Evolutionary conservation across 2,329 filamentous ascomycete species (phyloP).

Genomic region (Plectosphaerella sp.): DNA sequence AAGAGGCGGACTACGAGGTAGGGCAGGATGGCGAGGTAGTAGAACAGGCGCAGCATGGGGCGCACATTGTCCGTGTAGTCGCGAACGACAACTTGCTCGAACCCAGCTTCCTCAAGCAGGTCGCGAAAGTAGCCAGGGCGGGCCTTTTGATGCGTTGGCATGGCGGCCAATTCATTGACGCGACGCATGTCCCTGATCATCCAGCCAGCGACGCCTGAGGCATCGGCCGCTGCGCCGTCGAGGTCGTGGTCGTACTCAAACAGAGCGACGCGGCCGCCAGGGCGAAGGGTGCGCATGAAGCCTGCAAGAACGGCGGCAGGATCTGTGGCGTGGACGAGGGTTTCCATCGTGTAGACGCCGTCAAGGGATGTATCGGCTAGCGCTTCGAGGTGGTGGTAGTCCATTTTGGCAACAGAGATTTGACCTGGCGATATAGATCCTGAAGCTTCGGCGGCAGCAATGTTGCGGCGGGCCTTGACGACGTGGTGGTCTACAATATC

Average conservation of each 20-base stretch:
- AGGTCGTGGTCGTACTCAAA: conserved; percentile 43
- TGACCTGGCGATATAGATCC: conserved; percentile 21
- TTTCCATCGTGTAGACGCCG: conserved; percentile 53
- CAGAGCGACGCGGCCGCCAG: conserved; percentile 40
- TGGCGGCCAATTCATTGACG: conserved; percentile 37
- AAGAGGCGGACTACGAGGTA: conserved; percentile 39
- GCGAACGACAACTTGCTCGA: conserved; percentile 35
- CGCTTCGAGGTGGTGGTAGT: conserved; percentile 45
- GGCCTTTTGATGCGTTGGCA: conserved; percentile 38
- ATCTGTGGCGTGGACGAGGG: conserved; percentile 48
- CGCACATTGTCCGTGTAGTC: conserved; percentile 41
- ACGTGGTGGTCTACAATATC: conserved; percentile 46
- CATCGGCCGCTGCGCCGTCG: conserved; percentile 12
- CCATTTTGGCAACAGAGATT: conserved; percentile 34
- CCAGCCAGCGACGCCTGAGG: conserved; percentile 7
- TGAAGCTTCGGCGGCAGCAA: conserved; percentile 19
- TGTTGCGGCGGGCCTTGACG: conserved; percentile 33
- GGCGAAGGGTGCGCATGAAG: conserved; percentile 42
- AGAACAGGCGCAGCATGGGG: conserved; percentile 45
- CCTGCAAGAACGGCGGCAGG: conserved; percentile 34
- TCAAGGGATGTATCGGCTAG: conserved; percentile 30
- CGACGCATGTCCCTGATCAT: conserved; percentile 24
- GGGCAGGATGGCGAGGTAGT: conserved; percentile 37
- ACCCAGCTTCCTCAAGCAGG: conserved; percentile 38
- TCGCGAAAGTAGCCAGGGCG: conserved; percentile 30